Conservation (phyloP, 306 rosid genomes). For the Prunus mira region DNA sequence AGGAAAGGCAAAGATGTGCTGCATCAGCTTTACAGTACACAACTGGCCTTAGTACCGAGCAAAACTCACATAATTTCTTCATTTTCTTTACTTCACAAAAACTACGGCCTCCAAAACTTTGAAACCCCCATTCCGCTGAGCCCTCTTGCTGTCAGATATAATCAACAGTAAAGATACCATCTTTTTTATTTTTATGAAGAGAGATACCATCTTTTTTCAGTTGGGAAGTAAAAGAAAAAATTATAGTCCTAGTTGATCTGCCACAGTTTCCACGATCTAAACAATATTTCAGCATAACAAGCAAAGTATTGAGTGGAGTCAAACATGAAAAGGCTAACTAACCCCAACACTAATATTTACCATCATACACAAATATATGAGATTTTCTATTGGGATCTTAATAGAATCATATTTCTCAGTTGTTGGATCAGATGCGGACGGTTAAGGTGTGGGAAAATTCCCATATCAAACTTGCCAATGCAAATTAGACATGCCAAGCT, state of each 20-base stretch:
- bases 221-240: too few relatives aligned
- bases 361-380: background rate
- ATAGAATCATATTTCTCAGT: background rate
- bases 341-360: too few relatives aligned
- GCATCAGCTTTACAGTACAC: slow-evolving; percentile 85
- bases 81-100: slow-evolving; percentile 30
- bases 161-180: background rate
- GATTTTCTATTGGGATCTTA: background rate
- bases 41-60: slow-evolving; percentile 64
- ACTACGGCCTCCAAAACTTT: slow-evolving; percentile 8
- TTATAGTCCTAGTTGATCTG: too few relatives aligned
- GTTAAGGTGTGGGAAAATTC: background rate
- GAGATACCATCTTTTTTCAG: background rate
- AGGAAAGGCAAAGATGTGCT: slow-evolving; percentile 82
- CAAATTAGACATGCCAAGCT: too few relatives aligned
- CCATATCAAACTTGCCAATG: too few relatives aligned
- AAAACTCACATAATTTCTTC: slow-evolving; percentile 81
- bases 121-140: slow-evolving; percentile 3
- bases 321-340: too few relatives aligned
- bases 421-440: background rate
- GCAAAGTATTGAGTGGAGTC: too few relatives aligned
- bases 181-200: background rate
- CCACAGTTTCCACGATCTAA: too few relatives aligned
- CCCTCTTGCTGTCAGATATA: background rate
- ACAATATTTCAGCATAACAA: too few relatives aligned